Evolutionary conservation across 345 rosid genomes (phyloP).

Genomic region (Ailanthus altissimus): DNA sequence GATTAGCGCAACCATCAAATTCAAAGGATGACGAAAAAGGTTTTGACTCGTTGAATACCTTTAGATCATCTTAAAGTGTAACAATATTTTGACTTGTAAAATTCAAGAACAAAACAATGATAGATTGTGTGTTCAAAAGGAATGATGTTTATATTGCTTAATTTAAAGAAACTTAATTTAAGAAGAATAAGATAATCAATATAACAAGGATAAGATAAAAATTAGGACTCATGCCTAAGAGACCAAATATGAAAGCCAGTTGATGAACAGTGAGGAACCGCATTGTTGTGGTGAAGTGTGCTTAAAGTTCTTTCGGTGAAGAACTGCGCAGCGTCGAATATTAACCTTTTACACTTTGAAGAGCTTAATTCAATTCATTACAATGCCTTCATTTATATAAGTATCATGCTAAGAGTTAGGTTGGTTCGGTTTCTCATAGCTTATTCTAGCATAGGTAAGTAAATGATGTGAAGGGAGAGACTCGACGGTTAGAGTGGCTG

Average conservation of each 20-base stretch:
- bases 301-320: not conserved
- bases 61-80: no score
- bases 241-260: constrained; percentile 63
- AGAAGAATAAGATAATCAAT: not conserved
- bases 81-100: no score
- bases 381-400: not conserved
- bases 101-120: no score
- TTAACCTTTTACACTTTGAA: not conserved
- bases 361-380: not conserved
- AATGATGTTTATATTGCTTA: no score
- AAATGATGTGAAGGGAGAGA: not conserved
- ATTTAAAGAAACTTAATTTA: no score
- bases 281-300: constrained; percentile 25
- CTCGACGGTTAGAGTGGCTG: not conserved
- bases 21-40: no score
- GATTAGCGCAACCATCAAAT: no score
- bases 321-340: not conserved
- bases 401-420: not conserved
- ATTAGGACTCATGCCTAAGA: constrained; percentile 45
- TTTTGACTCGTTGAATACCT: no score
- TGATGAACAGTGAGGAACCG: constrained; percentile 32
- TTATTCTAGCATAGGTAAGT: not conserved
- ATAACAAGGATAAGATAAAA: not conserved
- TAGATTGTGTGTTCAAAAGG: not conserved
- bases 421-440: not conserved